phyloP scores from a whole-genome alignment of 495 filamentous ascomycete genomes.

The Penicillium pulvis region DNA sequence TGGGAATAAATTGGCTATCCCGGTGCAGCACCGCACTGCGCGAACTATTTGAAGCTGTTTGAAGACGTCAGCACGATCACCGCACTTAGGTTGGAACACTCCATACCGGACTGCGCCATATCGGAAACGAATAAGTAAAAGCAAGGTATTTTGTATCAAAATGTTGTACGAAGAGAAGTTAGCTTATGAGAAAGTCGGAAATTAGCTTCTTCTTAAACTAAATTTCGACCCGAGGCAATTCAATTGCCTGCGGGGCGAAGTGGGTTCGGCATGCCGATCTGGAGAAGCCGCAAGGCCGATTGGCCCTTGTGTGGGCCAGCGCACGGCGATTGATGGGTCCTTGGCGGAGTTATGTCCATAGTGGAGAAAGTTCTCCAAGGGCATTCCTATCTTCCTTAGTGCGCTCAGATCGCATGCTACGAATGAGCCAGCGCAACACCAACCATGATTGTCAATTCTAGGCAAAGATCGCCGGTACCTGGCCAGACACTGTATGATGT shows the following conservation, averaged over 20 bases:
- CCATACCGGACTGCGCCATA: constrained; percentile 6
- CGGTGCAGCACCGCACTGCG: constrained; percentile 47
- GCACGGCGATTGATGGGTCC: background rate
- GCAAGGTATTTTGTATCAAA: background rate
- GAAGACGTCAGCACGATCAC: constrained; percentile 6
- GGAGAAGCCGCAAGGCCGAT: constrained; percentile 32
- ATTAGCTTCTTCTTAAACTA: constrained; percentile 12
- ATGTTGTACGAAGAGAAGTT: background rate
- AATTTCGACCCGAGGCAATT: constrained; percentile 24
- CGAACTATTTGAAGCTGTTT: constrained; percentile 7
- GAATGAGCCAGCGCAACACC: background rate
- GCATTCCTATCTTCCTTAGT: background rate
- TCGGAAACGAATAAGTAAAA: background rate
- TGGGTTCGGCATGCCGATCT: constrained; percentile 37
- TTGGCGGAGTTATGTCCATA: background rate
- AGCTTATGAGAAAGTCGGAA: background rate
- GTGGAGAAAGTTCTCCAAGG: background rate
- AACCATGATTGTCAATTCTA: background rate
- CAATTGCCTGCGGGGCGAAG: constrained; percentile 22
- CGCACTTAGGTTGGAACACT: background rate
- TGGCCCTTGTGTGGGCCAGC: constrained; percentile 15
- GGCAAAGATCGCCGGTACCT: background rate
- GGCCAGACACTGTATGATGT: too few species aligned
- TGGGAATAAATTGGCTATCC: constrained; percentile 41
- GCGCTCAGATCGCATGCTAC: background rate